Evolutionary conservation across 2,329 filamentous ascomycete genomes (phyloP).

Genomic region (Gnomoniopsis sp.): DNA sequence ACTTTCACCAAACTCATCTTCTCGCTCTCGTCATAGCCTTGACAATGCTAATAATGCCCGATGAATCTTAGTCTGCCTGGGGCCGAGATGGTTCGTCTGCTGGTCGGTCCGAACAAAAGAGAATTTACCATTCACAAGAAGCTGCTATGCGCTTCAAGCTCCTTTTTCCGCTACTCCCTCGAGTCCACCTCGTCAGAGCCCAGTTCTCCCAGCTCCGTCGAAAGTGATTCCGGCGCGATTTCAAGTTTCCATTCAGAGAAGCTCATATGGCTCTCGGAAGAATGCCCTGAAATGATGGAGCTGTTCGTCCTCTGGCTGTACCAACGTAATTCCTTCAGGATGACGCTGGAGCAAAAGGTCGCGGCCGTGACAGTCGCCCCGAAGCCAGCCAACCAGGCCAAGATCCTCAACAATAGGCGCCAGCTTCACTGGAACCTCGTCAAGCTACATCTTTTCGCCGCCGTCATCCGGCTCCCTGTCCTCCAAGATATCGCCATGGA

Average conservation of each 20-base stretch:
- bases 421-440: constrained; percentile 54
- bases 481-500: constrained; percentile 58
- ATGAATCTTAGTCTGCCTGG: constrained; percentile 10
- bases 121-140: constrained; percentile 41
- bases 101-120: constrained; percentile 39
- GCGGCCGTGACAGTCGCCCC: constrained; percentile 22
- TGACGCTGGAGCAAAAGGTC: constrained; percentile 40
- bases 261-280: constrained; percentile 38
- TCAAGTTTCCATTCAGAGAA: constrained; percentile 22
- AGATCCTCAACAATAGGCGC: constrained; percentile 27
- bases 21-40: neutral
- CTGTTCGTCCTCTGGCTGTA: constrained; percentile 53
- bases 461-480: constrained; percentile 43
- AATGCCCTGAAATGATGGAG: constrained; percentile 50
- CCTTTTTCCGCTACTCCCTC: constrained; percentile 46
- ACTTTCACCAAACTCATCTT: neutral
- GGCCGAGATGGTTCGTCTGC: constrained; percentile 30
- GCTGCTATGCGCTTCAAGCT: constrained; percentile 43
- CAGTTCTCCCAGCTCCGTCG: constrained; percentile 10
- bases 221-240: constrained; percentile 20
- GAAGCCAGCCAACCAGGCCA: constrained; percentile 22
- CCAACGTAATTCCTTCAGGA: constrained; percentile 37
- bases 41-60: constrained; percentile 6
- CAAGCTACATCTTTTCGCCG: constrained; percentile 55
- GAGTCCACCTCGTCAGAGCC: constrained; percentile 30